Evolutionary conservation across 208 protist genomes (phyloP), one percentile per base, ranked within the genome.

Genomic region (Trypanosoma brucei): DNA sequence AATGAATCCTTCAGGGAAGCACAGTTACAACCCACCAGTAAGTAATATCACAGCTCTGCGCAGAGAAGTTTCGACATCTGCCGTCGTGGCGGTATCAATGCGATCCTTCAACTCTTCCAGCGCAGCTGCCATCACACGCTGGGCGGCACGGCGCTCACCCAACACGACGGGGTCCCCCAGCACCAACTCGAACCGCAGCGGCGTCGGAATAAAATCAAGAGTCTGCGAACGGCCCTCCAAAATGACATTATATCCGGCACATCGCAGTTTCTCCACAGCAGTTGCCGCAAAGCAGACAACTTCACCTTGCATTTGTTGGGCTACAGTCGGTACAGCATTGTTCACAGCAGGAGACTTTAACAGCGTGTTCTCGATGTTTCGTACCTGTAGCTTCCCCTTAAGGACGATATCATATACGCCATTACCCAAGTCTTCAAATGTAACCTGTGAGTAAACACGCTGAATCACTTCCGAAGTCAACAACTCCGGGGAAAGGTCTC

Each of bases 231-330:
- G 86, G 7, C 92, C 92, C 68, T 97, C 89, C 22, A 97, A 65
- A 46, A 97, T 86, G 3, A 95, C 89, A 70, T 96, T 96, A 73
- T 89, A 91, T 42, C 87, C 87, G 0, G 79, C 83, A 11, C 54
- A 62, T 37, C 81, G 86, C 35, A 96, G 70, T 58, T 87, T 59
- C 67, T 83, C 71, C 13, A 95, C 68, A 7, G 89, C 87, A 7
- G 7, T 59, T 1, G 71, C 74, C 37, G 62, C 87, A 69, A 96
- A 96, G 59, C 78, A 78, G 60, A 96, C 90, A 14, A 96, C 92
- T 59, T 96, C 88, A 34, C 92, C 92, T 64, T 96, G 92, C n/a
- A 83, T 96, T 59, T 92, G 76, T 73, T 94, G 65, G 50, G 92
- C 92, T 51, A 96, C 89, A 33, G 85, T 92, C 0, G 92, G 92